phyloP scores from a whole-genome alignment of 78 protist species.

The Dictyostelium brefeldianum region DNA sequence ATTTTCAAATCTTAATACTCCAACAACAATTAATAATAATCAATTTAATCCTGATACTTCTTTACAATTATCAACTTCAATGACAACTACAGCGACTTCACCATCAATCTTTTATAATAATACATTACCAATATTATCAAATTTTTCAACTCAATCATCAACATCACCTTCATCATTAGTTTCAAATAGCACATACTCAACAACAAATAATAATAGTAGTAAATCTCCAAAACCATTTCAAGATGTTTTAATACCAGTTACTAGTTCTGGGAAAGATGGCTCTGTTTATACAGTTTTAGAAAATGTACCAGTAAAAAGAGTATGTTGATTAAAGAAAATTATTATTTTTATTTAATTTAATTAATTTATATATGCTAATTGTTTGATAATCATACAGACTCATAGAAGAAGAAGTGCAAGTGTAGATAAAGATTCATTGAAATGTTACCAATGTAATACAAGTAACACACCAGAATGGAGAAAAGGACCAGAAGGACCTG shows the following conservation, averaged over 20 bases:
- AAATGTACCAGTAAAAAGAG: conserved; percentile 73
- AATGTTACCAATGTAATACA: conserved; percentile 65
- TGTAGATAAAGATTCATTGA: conserved; percentile 51
- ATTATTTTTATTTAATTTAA: background rate
- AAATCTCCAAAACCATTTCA: conserved; percentile 54
- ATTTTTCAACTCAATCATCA: background rate
- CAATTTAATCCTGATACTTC: background rate
- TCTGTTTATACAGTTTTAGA: conserved; percentile 40
- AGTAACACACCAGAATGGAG: conserved; percentile 80
- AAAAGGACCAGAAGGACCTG: conserved; percentile 82
- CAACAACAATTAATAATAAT: background rate
- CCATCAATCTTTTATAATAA: background rate
- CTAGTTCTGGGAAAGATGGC: conserved; percentile 35
- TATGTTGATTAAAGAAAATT: conserved; percentile 10
- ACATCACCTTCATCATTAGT: background rate
- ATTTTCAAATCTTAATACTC: background rate
- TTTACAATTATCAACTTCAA: background rate
- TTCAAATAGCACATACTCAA: background rate
- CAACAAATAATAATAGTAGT: background rate
- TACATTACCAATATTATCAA: background rate
- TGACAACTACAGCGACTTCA: background rate
- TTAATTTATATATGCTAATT: background rate
- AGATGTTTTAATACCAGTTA: conserved; percentile 67
- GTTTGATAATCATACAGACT: conserved; percentile 16
- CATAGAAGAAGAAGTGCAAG: conserved; percentile 74